Evolutionary conservation across 2,329 filamentous ascomycete genomes (phyloP), one percentile per base, ranked within the genome.

Genomic region (Phaeoacremonium minimum): DNA sequence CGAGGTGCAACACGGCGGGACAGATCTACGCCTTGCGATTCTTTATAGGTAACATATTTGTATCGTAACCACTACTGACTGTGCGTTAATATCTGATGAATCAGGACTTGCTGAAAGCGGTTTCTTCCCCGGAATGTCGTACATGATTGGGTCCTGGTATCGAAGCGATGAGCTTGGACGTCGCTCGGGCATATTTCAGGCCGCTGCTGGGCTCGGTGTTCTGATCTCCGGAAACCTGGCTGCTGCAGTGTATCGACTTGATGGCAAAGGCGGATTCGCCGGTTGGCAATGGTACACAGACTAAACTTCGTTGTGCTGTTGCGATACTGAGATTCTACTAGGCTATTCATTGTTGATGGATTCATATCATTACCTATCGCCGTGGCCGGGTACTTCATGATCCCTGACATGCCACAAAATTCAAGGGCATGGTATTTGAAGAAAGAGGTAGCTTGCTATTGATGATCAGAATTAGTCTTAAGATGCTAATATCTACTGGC

Each of bases 201-300:
- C 73, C 1, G 70, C 67, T 17, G 69, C 72, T 7, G 70, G 66
- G 5, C 58, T 76, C 1, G 74, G 71, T 0, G 57, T 60, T n/a
- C 74, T 78, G 67, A 69, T 77, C 33, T 71, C 69, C n/a, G 74
- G 73, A 2, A 77, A 75, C 40, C 58, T 78, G 0, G 72, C 76
- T 54, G 66, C 73, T 1, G 73, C 68, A 1, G 67, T 71, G 0
- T 75, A 77, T 48, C 68, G 68, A 18, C 58, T 78, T 0, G 69
- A 71, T 18, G 73, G 73, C 1, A 55, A 66, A 0, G 51, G 51
- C 11, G 73, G 73, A 0, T 64, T 69, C 48, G 55, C 64, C 0
- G 73, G 73, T 0, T 77, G 73, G 73, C 58, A 68, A 41, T 73
- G 69, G 73, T n/a, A n/a, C n/a, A n/a, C n/a, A n/a, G n/a, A n/a